Evolutionary conservation across 2,329 filamentous ascomycete genomes (phyloP), one percentile per base, ranked within the genome.

Genomic region (Fusarium concolor): DNA sequence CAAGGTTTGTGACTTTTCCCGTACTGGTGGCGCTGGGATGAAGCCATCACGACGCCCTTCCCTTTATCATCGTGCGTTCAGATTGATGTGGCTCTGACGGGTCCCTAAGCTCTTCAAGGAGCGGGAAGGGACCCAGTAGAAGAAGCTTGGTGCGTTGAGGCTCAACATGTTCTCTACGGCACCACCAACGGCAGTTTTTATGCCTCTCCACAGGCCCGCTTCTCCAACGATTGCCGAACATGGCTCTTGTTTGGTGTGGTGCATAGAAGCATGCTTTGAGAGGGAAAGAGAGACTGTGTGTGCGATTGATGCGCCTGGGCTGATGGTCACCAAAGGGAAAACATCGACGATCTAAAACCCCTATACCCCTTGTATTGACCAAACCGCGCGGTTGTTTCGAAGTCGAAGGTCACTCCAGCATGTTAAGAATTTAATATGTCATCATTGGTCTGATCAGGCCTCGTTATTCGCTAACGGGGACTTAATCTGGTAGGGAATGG

Each of bases 201-300:
- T 59, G 51, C 51, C 60, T 70, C 61, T 62, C 71, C 71, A 71
- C 56, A 72, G 72, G 71, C 72, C 72, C 72, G 72, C 72, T 74
- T 74, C 72, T 74, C 69, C 67, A 74, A 73, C 72, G 72, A 74
- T 73, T 74, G 72, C 72, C 72, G 72, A 71, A 66, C 71, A 72
- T 66, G 71, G 62, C 61, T 60, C 57, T 72, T 46, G 60, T 63
- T 54, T 64, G 62, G 56, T 62, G 68, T 66, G 58, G 62, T 60
- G 54, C 43, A 57, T 58, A 26, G 53, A 58, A 62, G 55, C 39
- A 42, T 61, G 31, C n/a, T 61, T 18, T 35, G 29, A 10, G 37
- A 26, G 26, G 26, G 26, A 67, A 37, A 44, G 45, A 11, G 64
- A 52, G 54, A 56, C 50, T 26, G 46, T 47, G 51, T 58, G 49